Base-by-base conservation (phyloP, 139 green algal genomes). In the Chlamydomonas incerta region DNA sequence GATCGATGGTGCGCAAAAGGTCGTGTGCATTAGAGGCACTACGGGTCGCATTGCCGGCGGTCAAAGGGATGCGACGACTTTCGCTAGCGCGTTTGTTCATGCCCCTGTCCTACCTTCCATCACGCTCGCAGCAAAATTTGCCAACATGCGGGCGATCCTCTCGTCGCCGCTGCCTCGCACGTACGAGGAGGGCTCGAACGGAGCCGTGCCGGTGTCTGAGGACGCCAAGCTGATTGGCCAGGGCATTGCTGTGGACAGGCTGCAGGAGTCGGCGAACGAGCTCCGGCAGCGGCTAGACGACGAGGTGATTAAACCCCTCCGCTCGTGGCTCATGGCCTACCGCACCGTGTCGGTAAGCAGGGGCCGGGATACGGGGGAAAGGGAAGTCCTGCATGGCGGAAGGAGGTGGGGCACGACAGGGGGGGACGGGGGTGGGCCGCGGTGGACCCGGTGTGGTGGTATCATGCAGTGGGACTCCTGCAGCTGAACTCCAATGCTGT, bases 221-320 rank as follows among this genome's bases (percentile, higher is more conserved):
- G 89, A 93, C 34, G 63, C 85, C 9, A 81, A 87, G 57, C 70
- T 90, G 41, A 95, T 97, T 79, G 94, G 95, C 35, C 91, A 93
- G n/a, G 93, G 95, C 67, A 95, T 96, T 57, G 88, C 88, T 50
- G 75, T 94, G 0, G 95, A 97, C 37, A 76, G 92, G 47, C 84
- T 98, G n/a, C 83, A 87, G 21, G 74, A 90, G n/a, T 86, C 95
- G 33, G 88, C 90, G 11, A 92, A 93, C 41, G 91, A 96, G 37
- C 94, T 93, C 17, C 81, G 82, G 31, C 90, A 93, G 70, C 93
- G 95, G 57, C 74, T 98, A 67, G 93, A 97, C 34, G 90, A 90
- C 8, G 95, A 98, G 87, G 95, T 98, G 29, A 80, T 97, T 52
- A 91, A 94, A 28, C 95, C 95, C 34, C 94, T 98, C 89, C 85